Conservation (phyloP, 306 rosid species). For the Mucuna pruriens region DNA sequence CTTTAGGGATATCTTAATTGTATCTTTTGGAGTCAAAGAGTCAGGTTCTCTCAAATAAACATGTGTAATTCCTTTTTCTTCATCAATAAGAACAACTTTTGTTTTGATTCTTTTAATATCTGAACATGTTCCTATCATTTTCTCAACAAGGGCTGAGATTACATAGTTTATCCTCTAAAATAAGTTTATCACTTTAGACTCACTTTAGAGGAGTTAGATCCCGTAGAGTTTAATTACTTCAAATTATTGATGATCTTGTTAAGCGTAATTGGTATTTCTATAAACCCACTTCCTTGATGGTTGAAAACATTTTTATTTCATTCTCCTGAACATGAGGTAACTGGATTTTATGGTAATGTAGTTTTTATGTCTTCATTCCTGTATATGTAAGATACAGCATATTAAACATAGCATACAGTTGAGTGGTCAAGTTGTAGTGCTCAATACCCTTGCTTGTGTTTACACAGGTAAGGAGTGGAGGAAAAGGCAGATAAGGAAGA, state of each 20-base stretch:
- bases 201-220: not conserved
- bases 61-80: too few species aligned
- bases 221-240: not conserved
- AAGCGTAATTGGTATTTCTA: constrained; percentile 1
- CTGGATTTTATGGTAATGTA: not conserved
- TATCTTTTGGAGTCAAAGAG: too few species aligned
- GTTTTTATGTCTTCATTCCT: constrained; percentile 1
- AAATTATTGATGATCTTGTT: constrained; percentile 1
- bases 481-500: constrained; percentile 58
- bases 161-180: not conserved
- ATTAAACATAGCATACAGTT: not conserved
- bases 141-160: not conserved
- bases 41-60: too few species aligned
- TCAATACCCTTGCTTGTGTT: not conserved
- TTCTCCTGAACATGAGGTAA: constrained; percentile 21
- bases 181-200: not conserved
- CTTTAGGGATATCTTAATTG: too few species aligned
- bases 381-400: not conserved
- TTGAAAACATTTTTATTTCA: not conserved
- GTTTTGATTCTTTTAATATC: too few species aligned
- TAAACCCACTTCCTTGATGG: not conserved
- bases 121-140: too few species aligned
- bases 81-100: too few species aligned
- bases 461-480: constrained; percentile 81
- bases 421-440: not conserved